Base-by-base conservation (phyloP, 75 land plant genomes). In the Ceratopteris richardii region DNA sequence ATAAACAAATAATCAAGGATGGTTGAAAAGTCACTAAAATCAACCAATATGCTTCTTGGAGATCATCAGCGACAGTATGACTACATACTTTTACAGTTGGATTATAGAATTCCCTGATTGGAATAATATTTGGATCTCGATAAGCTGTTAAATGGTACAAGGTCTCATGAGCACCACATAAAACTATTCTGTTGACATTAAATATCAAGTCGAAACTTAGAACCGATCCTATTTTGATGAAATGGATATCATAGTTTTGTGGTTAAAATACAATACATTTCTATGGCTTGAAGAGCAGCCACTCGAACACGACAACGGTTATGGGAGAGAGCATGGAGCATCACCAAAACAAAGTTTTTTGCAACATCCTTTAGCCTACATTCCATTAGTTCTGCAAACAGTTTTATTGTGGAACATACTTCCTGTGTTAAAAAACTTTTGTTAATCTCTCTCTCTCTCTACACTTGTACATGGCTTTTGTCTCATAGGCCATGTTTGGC, bases 91-190 rank as follows among this genome's bases (percentile, higher is more conserved):
- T 73, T 18, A 62, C 57, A 66, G 51, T 47, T 23, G 76, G 70
- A 20, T 61, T 56, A 57, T 73, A 73, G 26, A 73, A 73, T 36
- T 47, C 63, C 26, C 53, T 60, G 29, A 73, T 73, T 20, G 76
- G 76, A 40, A 73, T 36, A 33, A 66, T 62, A 66, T 73, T 73
- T 20, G 76, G 76, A 61, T 73, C 76, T 28, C 60, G 57, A 36
- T 54, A 73, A 5, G 76, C 76, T 12, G 76, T 73, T 28, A 73
- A 42, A n/a, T 73, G 71, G 55, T 73, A 73, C 13, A 73, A 55
- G 37, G 56, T 61, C 21, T 66, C 70, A 44, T 73, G 76, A 25
- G 70, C 76, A 59, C 76, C 76, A 31, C 70, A 66, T 44, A 73
- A 40, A 1, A 67, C 70, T 51, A 73, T 26, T 44, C 76, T 73